phyloP scores from a whole-genome alignment of 257 asterid genomes.

The Penstemon eatonii region DNA sequence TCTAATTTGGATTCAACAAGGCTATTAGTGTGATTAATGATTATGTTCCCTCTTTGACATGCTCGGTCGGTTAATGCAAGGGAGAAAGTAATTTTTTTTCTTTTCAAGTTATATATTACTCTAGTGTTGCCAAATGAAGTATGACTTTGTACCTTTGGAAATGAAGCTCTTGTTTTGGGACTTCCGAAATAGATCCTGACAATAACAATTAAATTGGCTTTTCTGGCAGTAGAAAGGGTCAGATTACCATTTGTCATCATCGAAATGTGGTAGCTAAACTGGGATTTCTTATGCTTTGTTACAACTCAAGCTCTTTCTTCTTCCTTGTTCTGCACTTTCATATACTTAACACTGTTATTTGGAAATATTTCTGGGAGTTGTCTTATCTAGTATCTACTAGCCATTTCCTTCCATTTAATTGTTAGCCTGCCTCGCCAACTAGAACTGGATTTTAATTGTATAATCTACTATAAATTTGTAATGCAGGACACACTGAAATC shows the following conservation, averaged over 20 bases:
- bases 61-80: no score
- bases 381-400: background rate
- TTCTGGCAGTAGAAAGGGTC: background rate
- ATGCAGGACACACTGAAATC: slow-evolving; percentile 85
- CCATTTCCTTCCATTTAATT: background rate
- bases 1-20: no score
- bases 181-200: background rate
- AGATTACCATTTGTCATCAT: background rate
- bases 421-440: background rate
- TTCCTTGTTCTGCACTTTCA: background rate
- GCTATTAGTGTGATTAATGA: no score
- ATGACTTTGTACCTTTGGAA: no score
- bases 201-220: background rate
- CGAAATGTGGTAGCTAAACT: background rate
- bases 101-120: no score
- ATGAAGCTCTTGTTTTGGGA: background rate
- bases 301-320: no score
- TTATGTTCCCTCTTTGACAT: no score
- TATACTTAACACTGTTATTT: background rate
- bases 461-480: slow-evolving; percentile 18
- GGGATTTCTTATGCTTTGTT: no score
- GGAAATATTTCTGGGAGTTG: background rate
- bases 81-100: no score
- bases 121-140: no score
- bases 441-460: background rate